Evolutionary conservation across 1,139 yeast genomes (phyloP), one percentile per base, ranked within the genome.

Genomic region (Geotrichum fermentans): DNA sequence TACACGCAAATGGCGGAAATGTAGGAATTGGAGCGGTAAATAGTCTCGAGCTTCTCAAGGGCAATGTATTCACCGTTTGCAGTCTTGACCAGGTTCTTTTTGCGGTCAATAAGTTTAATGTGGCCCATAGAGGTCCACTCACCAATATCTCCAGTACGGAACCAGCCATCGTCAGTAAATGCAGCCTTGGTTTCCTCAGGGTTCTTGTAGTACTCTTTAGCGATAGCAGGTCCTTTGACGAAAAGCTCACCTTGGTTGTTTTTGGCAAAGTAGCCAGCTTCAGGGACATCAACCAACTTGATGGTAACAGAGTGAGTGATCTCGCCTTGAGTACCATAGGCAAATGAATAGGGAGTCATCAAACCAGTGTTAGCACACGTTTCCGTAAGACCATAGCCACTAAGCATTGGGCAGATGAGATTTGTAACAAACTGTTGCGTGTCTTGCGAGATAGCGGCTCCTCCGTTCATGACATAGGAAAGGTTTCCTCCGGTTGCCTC

Each of bases 41-140:
- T 64, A 2, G 73, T 61, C 70, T 90, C 97, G 59, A 92, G 74
- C 70, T 88, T 90, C 72, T 94, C 99, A 61, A 94, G 76, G 16
- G 98, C 98, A 69, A 94, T 87, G 70, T 94, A 94, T 72, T 94
- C 98, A 70, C 99, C 99, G 65, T 92, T 90, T 63, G 80, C 74
- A 17, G 98, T 94, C 77, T 92, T 92, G 61, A 92, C 96, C 69
- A 92, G 76, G 68, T 94, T 92, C 82, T 92, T 92, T 74, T 82
- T 86, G 69, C 99, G 86, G 72, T 92, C 99, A 67, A 94, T 86
- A 57, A 92, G 75, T 63, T 77, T 80, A 63, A 94, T 73, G 53
- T 80, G 81, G 59, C 98, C 98, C 56, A 74, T 77, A 21, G 80
- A 57, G 40, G 92, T 78, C 95, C 96, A 89, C 72, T 88, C 92